Percentiles rank a stretch among this genome's conserved stretches.
Conservation (phyloP, 805 yeast species). For the Ascoidea rubescens region DNA sequence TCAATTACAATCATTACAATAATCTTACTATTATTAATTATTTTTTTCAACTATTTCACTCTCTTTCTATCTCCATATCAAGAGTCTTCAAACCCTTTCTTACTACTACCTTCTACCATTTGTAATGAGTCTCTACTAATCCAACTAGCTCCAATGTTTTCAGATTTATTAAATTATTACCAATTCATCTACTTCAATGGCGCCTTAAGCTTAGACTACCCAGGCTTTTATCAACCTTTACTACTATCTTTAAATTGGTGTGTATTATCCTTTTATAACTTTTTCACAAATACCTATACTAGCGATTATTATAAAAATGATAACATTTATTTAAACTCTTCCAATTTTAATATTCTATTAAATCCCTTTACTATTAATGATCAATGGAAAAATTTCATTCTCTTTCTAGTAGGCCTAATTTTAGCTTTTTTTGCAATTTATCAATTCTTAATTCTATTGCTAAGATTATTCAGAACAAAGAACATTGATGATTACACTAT, state of each 20-base stretch:
- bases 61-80: slow-evolving; percentile 38
- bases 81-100: slow-evolving; percentile 40
- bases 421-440: slow-evolving; percentile 1
- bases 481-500: neutral
- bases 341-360: slow-evolving; percentile 25
- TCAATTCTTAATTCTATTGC: slow-evolving; percentile 1
- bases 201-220: slow-evolving; percentile 40
- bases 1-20: slow-evolving; percentile 26
- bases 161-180: slow-evolving; percentile 34
- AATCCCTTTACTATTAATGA: slow-evolving; percentile 21
- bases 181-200: slow-evolving; percentile 48
- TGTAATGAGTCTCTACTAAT: slow-evolving; percentile 42
- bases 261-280: slow-evolving; percentile 25
- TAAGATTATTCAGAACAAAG: slow-evolving; percentile 1
- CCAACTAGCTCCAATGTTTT: slow-evolving; percentile 40
- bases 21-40: slow-evolving; percentile 25
- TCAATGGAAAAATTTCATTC: slow-evolving; percentile 31
- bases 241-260: slow-evolving; percentile 40
- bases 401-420: slow-evolving; percentile 7
- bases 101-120: slow-evolving; percentile 40
- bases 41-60: slow-evolving; percentile 21
- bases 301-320: slow-evolving; percentile 13
- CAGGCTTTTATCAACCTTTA: slow-evolving; percentile 49
- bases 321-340: slow-evolving; percentile 26
- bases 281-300: slow-evolving; percentile 7